A percentile compares a stretch with the other conserved stretches of the same genome.
These are phyloP conservation scores for Penicillium glabrum DNA, from an alignment of 2,329 filamentous ascomycete genomes.

Conservation along the genomic window DNA sequence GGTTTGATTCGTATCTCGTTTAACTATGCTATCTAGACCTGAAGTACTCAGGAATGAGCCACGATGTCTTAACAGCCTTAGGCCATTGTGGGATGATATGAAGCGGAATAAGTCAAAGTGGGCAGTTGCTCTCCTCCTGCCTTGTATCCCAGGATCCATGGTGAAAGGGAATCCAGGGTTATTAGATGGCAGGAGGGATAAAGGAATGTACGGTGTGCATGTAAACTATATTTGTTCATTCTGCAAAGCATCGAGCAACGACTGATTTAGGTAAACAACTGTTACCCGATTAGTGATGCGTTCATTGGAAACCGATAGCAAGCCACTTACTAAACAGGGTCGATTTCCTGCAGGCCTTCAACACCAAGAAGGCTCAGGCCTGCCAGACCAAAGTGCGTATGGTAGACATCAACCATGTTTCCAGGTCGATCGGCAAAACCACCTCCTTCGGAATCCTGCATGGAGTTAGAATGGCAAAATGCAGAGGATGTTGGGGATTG, in stretches of 20 bases:
- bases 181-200: slow-evolving; percentile 69
- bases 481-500: neutral
- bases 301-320: neutral
- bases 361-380: slow-evolving; percentile 82
- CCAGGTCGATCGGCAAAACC: slow-evolving; percentile 89
- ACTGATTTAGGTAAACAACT: slow-evolving; percentile 72
- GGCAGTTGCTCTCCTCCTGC: slow-evolving; percentile 60
- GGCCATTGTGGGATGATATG: slow-evolving; percentile 37
- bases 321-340: slow-evolving; percentile 74
- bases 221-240: slow-evolving; percentile 30
- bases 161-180: slow-evolving; percentile 54
- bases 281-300: slow-evolving; percentile 15
- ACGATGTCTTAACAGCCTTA: slow-evolving; percentile 42
- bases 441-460: slow-evolving; percentile 70
- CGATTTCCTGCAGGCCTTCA: slow-evolving; percentile 73
- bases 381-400: slow-evolving; percentile 85
- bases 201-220: slow-evolving; percentile 2
- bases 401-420: slow-evolving; percentile 96
- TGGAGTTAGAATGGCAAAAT: slow-evolving; percentile 17
- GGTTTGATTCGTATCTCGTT: slow-evolving; percentile 3
- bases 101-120: slow-evolving; percentile 44
- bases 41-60: slow-evolving; percentile 29
- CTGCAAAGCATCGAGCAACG: slow-evolving; percentile 58
- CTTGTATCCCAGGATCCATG: slow-evolving; percentile 68
- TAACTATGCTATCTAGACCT: neutral